These are phyloP conservation scores for Exophiala sp. DNA, from an alignment of 2,329 filamentous ascomycete genomes.

Conservation along the genomic window DNA sequence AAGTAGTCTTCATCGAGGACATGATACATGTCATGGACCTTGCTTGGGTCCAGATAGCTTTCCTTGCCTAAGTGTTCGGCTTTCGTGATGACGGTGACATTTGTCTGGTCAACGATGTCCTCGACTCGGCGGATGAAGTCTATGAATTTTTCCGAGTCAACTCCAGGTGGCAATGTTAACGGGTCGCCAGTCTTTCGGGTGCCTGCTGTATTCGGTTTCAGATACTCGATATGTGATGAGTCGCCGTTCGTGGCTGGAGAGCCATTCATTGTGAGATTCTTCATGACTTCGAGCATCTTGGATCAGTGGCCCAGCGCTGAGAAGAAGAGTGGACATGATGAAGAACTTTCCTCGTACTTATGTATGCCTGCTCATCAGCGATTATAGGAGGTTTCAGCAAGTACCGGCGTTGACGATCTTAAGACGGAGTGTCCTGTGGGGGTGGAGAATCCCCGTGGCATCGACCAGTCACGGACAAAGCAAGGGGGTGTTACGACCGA, in stretches of 20 bases:
- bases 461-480: too few species aligned
- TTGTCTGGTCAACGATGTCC: conserved; percentile 29
- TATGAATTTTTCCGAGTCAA: conserved; percentile 23
- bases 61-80: conserved; percentile 26
- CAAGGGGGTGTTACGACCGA: too few species aligned
- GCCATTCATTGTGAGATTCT: not conserved
- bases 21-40: conserved; percentile 41
- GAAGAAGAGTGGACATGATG: too few species aligned
- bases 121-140: conserved; percentile 23
- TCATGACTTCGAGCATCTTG: too few species aligned
- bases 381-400: too few species aligned
- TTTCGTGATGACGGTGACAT: conserved; percentile 28
- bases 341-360: too few species aligned
- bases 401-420: too few species aligned
- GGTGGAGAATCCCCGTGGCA: too few species aligned
- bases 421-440: too few species aligned
- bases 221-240: not conserved
- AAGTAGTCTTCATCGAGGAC: conserved; percentile 44
- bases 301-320: too few species aligned
- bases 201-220: conserved; percentile 8
- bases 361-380: too few species aligned
- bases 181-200: conserved; percentile 18
- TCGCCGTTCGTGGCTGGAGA: not conserved
- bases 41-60: conserved; percentile 33
- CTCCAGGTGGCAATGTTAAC: conserved; percentile 25